A percentile compares a stretch with the other conserved stretches of the same genome.
These are phyloP conservation scores for Penicillium oxalicum DNA, from an alignment of 2,329 filamentous ascomycete species.

Conservation along the genomic window DNA sequence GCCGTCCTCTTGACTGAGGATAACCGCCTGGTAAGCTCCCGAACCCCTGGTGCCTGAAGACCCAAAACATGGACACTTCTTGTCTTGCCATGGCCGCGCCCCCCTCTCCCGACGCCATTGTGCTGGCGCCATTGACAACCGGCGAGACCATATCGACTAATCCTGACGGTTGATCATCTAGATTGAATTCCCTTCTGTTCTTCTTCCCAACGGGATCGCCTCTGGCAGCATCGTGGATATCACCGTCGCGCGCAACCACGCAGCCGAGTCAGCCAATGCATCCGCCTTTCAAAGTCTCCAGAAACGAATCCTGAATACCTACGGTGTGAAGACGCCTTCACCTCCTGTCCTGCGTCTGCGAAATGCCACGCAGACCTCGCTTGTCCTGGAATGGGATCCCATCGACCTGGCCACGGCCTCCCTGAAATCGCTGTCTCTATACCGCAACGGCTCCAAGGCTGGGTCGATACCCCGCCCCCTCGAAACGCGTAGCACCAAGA, in stretches of 20 bases:
- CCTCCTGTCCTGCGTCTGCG: conserved; percentile 79
- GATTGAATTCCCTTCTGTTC: conserved; percentile 98
- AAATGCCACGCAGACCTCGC: conserved; percentile 97
- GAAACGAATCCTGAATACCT: conserved; percentile 76
- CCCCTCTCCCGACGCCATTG: background rate
- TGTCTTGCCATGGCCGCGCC: background rate
- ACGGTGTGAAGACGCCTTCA: conserved; percentile 72
- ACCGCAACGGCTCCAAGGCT: conserved; percentile 93
- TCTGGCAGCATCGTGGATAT: conserved; percentile 98
- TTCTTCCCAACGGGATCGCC: conserved; percentile 88
- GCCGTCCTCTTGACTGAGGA: conserved; percentile 94
- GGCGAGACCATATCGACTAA: background rate
- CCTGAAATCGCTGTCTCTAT: conserved; percentile 80
- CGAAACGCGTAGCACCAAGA: conserved; percentile 91
- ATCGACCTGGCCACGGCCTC: conserved; percentile 89
- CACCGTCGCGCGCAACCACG: conserved; percentile 79
- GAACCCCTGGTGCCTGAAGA: conserved; percentile 9
- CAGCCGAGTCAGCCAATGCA: conserved; percentile 68
- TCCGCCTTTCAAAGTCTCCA: conserved; percentile 79
- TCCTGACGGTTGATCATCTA: conserved; percentile 35
- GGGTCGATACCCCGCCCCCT: conserved; percentile 85
- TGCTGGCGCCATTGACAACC: too few relatives aligned
- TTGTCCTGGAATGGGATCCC: conserved; percentile 97
- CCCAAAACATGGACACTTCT: conserved; percentile 4
- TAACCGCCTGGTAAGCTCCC: conserved; percentile 74